Evolutionary conservation across 352 stramenopile genomes (phyloP).

Genomic region (Globisporangium nunn): DNA sequence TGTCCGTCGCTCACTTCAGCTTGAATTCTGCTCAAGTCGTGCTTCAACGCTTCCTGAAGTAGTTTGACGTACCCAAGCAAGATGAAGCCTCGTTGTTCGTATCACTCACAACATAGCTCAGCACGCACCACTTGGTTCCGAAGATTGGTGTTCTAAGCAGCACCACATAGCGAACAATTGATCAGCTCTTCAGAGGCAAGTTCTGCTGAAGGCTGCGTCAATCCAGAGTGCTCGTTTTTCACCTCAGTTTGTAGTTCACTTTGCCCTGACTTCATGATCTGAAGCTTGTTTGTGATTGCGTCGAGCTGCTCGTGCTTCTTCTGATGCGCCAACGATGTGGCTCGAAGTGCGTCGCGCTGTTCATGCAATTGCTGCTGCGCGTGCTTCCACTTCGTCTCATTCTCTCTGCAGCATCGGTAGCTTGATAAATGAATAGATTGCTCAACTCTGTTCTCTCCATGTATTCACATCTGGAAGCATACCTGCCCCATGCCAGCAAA

Average conservation of each 20-base stretch:
- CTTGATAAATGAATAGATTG: constrained; percentile 7
- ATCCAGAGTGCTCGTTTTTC: neutral
- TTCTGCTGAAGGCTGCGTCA: too few species aligned
- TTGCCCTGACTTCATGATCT: constrained; percentile 10
- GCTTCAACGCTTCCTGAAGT: constrained; percentile 20
- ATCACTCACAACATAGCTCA: neutral
- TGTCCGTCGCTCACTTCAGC: constrained; percentile 28
- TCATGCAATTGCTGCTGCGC: constrained; percentile 23
- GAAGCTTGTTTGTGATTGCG: constrained; percentile 11
- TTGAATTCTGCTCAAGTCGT: constrained; percentile 24
- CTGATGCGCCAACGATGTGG: constrained; percentile 19
- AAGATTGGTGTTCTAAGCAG: constrained; percentile 21
- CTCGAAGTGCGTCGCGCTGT: constrained; percentile 23
- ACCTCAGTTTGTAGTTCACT: constrained; percentile 25
- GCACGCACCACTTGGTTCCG: constrained; percentile 16
- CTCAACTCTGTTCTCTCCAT: neutral
- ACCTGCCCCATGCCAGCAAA: constrained; percentile 25
- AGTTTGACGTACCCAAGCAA: too few species aligned
- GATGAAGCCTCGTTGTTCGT: too few species aligned
- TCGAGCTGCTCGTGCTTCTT: constrained; percentile 22
- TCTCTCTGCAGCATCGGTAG: constrained; percentile 22
- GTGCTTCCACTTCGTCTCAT: constrained; percentile 29
- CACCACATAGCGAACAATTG: neutral
- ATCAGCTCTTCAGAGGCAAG: neutral
- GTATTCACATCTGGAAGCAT: neutral